Evolutionary conservation across 805 yeast species (phyloP), one percentile per base, ranked within the genome.

Genomic region (Hemisphaericaspora nanyangensis): DNA sequence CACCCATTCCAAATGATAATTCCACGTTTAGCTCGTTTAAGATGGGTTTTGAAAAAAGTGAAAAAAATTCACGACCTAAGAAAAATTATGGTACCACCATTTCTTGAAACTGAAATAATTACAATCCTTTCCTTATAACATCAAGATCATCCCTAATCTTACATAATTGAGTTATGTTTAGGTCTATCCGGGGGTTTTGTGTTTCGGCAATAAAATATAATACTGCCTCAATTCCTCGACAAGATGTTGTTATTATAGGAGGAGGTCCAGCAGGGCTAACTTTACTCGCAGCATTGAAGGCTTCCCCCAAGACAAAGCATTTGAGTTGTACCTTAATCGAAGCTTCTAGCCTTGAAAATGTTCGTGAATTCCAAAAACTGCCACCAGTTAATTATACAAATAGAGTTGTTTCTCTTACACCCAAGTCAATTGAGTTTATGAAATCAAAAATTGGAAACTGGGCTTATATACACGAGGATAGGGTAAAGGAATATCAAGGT

Each of bases 261-360:
- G 98, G 95, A 6, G 99, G 99, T 0, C 96, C 98, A 1, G 98
- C 98, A 1, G 99, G 99, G 0, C 65, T 93, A 40, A 82, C 96
- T 1, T 65, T 93, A 27, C 81, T 93, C 5, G 76, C 95, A 0
- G 95, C 95, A 0, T 62, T 91, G 41, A 84, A 85, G 56, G 71
- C 72, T 47, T 82, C 89, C 1, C 79, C 82, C 3, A 57, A 70
- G 16, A 76, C 95, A 4, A 66, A 63, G 20, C 67, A 76, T 35
- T 71, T 88, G 31, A 70, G 71, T 33, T 75, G 91, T 35, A 76
- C 80, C 0, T 63, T 93, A 36, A 72, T 93, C 18, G 99, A 93
- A 59, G 88, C 84, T 1, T 74, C 77, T 34, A 75, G 77, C 44
- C 57, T 91, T 18, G 66, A 68, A 16, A 58, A 74, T 16, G 65